Evolutionary conservation across 2,329 filamentous ascomycete species (phyloP).

Genomic region (Epichloe glyceriae): DNA sequence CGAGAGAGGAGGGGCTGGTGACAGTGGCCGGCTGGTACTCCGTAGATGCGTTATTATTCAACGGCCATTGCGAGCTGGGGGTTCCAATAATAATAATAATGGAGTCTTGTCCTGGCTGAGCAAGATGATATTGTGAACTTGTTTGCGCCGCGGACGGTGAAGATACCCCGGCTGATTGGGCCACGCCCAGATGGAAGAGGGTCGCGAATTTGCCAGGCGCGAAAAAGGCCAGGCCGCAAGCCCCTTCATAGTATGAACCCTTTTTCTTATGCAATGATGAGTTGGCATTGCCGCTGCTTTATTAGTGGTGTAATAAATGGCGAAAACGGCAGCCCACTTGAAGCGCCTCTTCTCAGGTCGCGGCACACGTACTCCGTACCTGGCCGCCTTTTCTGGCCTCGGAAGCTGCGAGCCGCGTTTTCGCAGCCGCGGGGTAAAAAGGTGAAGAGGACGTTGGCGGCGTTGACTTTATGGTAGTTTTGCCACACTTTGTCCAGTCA

Average conservation of each 20-base stretch:
- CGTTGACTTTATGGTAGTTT: background rate
- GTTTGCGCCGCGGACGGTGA: constrained; percentile 11
- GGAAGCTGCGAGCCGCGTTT: constrained; percentile 2
- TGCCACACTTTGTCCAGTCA: background rate
- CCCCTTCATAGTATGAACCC: constrained; percentile 23
- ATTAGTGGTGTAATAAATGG: constrained; percentile 12
- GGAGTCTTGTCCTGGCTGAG: background rate
- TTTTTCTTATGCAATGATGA: constrained; percentile 55
- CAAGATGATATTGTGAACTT: constrained; percentile 3
- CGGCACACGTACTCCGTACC: constrained; percentile 2
- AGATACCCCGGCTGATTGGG: constrained; percentile 13
- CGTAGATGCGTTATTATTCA: constrained; percentile 5
- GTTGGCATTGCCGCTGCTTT: constrained; percentile 48
- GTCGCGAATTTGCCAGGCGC: constrained; percentile 5
- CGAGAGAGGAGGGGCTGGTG: constrained; percentile 3
- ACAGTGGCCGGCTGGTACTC: constrained; percentile 3
- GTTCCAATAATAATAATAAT: background rate
- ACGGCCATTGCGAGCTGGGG: constrained; percentile 5
- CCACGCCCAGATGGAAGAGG: constrained; percentile 2
- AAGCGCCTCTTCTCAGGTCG: background rate
- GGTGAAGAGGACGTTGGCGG: constrained; percentile 3
- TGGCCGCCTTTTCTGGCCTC: constrained; percentile 8
- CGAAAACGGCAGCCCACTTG: constrained; percentile 5
- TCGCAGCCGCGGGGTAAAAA: constrained; percentile 3
- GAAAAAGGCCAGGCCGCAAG: constrained; percentile 7